phyloP scores from a whole-genome alignment of 176 grass and related monocot genomes.

The Bothriochloa decipiens region DNA sequence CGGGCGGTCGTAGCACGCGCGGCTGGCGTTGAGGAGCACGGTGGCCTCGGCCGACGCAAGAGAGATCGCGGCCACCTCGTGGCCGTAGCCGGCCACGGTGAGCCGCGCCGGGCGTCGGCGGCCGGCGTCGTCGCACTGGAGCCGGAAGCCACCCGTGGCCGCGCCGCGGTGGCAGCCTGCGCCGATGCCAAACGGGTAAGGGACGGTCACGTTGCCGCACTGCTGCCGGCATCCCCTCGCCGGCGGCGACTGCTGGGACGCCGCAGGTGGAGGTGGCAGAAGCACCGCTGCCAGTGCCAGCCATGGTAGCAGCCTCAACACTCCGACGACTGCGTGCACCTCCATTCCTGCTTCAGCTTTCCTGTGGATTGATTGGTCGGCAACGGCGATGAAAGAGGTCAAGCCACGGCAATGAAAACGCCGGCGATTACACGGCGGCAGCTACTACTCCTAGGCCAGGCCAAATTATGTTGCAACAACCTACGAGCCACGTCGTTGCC shows the following conservation, averaged over 20 bases:
- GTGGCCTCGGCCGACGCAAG: conserved; percentile 33
- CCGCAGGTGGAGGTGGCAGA: neutral
- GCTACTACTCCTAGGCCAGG: too few species aligned
- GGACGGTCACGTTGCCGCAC: conserved; percentile 63
- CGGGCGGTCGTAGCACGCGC: conserved; percentile 51
- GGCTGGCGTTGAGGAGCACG: conserved; percentile 37
- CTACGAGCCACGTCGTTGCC: too few species aligned
- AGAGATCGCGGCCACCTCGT: conserved; percentile 55
- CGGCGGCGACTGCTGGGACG: conserved; percentile 26
- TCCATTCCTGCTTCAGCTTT: neutral
- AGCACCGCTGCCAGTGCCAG: neutral
- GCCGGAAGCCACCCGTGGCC: neutral
- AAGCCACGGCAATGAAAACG: too few species aligned
- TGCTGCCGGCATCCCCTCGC: conserved; percentile 41
- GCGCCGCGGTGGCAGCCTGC: conserved; percentile 41
- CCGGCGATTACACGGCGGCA: too few species aligned
- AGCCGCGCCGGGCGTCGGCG: conserved; percentile 29
- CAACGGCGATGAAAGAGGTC: neutral
- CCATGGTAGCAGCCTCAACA: neutral
- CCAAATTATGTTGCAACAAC: too few species aligned
- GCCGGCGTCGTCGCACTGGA: conserved; percentile 47
- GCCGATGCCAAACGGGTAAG: conserved; percentile 65
- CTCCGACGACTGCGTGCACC: neutral
- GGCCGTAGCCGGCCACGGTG: neutral
- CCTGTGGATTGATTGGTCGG: neutral